Evolutionary conservation across 805 yeast genomes (phyloP).

Genomic region (Candida golubevii): DNA sequence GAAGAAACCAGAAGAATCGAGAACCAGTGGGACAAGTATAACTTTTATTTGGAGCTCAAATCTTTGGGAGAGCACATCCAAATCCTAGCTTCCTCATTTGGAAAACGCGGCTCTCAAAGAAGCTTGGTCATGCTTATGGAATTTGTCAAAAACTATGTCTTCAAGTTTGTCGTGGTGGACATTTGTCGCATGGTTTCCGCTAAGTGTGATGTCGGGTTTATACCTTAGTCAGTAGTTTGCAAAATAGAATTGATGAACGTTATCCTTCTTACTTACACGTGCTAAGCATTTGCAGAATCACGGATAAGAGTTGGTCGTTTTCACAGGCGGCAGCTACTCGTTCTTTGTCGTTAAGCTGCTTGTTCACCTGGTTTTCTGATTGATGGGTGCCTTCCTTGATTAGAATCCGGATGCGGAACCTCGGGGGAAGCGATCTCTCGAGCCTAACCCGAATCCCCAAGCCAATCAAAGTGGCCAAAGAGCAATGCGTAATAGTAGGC

Average conservation of each 20-base stretch:
- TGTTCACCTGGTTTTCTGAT: slow-evolving; percentile 92
- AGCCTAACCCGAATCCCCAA: slow-evolving; percentile 89
- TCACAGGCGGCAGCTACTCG: slow-evolving; percentile 98
- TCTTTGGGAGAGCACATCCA: slow-evolving; percentile 16
- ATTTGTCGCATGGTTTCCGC: slow-evolving; percentile 31
- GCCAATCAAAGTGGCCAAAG: slow-evolving; percentile 92
- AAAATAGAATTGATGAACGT: no score
- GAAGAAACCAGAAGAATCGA: slow-evolving; percentile 23
- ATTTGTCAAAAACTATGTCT: slow-evolving; percentile 30
- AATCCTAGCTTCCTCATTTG: slow-evolving; percentile 8
- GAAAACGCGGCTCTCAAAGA: slow-evolving; percentile 12
- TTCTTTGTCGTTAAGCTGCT: slow-evolving; percentile 95
- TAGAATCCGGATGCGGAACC: slow-evolving; percentile 73
- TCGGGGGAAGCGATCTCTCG: slow-evolving; percentile 81
- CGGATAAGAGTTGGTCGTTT: slow-evolving; percentile 83
- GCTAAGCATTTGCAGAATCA: slow-evolving; percentile 87
- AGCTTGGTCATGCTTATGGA: slow-evolving; percentile 29
- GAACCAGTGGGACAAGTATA: slow-evolving; percentile 29
- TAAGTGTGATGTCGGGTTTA: slow-evolving; percentile 3
- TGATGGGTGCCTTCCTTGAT: slow-evolving; percentile 93
- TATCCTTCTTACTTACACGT: slow-evolving; percentile 51
- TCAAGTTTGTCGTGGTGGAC: slow-evolving; percentile 37
- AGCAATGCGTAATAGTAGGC: slow-evolving; percentile 97
- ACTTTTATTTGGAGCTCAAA: slow-evolving; percentile 30
- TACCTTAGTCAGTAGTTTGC: not conserved